A percentile compares a stretch with the other conserved stretches of the same genome.
phyloP scores from a whole-genome alignment of 345 rosid species.

The Sisymbrium altissimum region DNA sequence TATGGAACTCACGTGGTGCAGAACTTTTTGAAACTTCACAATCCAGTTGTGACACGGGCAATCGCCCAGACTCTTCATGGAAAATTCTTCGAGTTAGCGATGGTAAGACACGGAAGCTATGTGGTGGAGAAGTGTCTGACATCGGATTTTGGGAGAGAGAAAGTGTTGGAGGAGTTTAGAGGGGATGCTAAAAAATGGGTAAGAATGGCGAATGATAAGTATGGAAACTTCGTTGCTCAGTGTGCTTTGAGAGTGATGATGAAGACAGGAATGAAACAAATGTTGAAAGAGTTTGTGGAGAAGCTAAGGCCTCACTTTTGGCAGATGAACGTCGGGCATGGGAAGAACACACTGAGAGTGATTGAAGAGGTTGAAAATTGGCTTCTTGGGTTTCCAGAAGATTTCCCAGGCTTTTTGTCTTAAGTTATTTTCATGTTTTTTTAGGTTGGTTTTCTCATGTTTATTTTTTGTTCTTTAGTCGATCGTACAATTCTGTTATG shows the following conservation, averaged over 20 bases:
- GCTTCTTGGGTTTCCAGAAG: not conserved
- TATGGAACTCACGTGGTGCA: constrained; percentile 7
- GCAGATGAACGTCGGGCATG: not conserved
- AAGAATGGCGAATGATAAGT: not conserved
- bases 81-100: not conserved
- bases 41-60: not conserved
- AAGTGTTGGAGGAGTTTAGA: no score
- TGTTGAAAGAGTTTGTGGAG: constrained; percentile 9
- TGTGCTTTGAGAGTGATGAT: constrained; percentile 9
- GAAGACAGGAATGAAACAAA: not conserved
- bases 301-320: constrained; percentile 14
- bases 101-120: constrained; percentile 1
- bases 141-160: not conserved
- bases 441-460: not conserved
- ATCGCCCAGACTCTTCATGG: constrained; percentile 1
- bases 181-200: no score
- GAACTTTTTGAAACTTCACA: constrained; percentile 1
- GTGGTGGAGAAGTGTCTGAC: constrained; percentile 22
- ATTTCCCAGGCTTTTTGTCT: no score
- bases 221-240: constrained; percentile 15
- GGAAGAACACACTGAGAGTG: not conserved
- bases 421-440: not conserved
- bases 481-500: not conserved
- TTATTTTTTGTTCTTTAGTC: not conserved
- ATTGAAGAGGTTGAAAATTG: not conserved